phyloP scores from a whole-genome alignment of 345 rosid genomes.

The Hevea brasiliensis region DNA sequence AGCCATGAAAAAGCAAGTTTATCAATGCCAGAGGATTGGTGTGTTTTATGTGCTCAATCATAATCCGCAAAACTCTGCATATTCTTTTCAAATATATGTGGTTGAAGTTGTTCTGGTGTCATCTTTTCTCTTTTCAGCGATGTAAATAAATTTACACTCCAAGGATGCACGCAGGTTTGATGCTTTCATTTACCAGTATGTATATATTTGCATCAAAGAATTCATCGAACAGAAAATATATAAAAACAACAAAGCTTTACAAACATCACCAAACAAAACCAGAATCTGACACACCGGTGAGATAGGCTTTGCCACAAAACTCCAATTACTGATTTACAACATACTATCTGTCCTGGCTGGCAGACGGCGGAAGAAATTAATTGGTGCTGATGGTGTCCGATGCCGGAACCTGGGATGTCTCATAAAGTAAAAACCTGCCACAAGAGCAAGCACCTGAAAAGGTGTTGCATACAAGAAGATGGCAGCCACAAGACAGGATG shows the following conservation, averaged over 20 bases:
- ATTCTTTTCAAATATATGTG: too few species aligned
- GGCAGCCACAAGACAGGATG: conserved; percentile 21
- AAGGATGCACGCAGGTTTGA: too few species aligned
- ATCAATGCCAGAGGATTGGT: too few species aligned
- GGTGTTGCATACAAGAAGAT: conserved; percentile 28
- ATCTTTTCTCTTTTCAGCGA: too few species aligned
- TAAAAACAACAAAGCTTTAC: conserved; percentile 16
- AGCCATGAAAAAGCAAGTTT: too few species aligned
- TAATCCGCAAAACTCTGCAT: too few species aligned
- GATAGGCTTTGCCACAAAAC: conserved; percentile 11
- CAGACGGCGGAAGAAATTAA: conserved; percentile 36
- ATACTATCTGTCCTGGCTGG: conserved; percentile 34
- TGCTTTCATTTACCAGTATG: conserved; percentile 2
- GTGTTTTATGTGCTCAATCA: too few species aligned
- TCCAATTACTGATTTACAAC: conserved; percentile 18
- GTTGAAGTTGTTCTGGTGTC: too few species aligned
- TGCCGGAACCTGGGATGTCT: conserved; percentile 36
- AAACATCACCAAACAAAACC: conserved; percentile 19
- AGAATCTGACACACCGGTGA: conserved; percentile 15
- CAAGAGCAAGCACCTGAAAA: conserved; percentile 28
- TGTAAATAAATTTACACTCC: too few species aligned
- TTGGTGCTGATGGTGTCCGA: conserved; percentile 25
- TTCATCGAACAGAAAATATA: not conserved
- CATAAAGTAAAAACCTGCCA: conserved; percentile 22
- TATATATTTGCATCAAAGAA: not conserved